Conservation (phyloP, 129 eudicot species). For the Glebionis coronaria region DNA sequence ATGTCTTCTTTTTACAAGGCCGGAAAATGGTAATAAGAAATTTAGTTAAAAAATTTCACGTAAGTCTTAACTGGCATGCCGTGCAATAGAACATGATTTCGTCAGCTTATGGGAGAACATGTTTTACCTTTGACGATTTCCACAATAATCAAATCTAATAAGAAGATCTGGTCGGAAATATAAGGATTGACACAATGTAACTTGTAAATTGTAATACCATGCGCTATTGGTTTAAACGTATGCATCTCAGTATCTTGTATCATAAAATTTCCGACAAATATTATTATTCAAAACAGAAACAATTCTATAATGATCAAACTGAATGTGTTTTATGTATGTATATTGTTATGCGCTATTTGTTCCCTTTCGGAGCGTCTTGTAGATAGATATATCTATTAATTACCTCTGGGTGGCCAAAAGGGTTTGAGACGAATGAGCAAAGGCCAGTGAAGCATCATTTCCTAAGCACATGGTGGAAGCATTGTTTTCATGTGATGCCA, state of each 20-base stretch:
- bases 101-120: not conserved
- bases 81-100: not conserved
- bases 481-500: conserved; percentile 40
- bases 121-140: not conserved
- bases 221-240: too few species aligned
- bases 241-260: too few species aligned
- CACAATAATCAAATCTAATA: not conserved
- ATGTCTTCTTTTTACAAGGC: too few species aligned
- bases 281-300: too few species aligned
- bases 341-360: not conserved
- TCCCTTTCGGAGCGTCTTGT: not conserved
- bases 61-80: not conserved
- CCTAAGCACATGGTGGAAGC: conserved; percentile 58
- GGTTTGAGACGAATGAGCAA: conserved; percentile 47
- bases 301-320: too few species aligned
- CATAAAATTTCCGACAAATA: too few species aligned
- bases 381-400: not conserved
- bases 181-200: too few species aligned
- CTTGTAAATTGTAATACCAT: too few species aligned
- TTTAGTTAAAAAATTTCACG: not conserved
- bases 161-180: not conserved
- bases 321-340: not conserved
- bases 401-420: conserved; percentile 59
- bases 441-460: conserved; percentile 59
- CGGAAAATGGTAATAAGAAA: not conserved